Percentiles rank a stretch among this genome's conserved stretches.
phyloP scores from a whole-genome alignment of 2,329 filamentous ascomycete species.

The Fusarium pseudocircinatum region DNA sequence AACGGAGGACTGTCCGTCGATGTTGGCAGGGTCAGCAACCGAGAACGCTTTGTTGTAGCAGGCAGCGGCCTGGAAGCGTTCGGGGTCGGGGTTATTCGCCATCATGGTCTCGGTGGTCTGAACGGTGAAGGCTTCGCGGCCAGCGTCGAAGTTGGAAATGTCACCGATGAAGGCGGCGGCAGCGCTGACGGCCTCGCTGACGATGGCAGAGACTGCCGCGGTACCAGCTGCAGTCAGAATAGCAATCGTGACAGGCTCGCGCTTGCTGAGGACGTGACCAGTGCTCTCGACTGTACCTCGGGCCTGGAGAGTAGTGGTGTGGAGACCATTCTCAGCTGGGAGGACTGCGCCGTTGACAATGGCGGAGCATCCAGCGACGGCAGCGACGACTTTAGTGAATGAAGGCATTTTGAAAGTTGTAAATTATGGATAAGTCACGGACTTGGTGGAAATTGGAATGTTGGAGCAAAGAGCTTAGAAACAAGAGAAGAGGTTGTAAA shows the following conservation, averaged over 20 bases:
- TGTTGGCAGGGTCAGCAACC: constrained; percentile 6
- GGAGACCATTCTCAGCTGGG: background rate
- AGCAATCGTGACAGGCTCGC: background rate
- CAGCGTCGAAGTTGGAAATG: constrained; percentile 4
- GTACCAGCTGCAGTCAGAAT: constrained; percentile 8
- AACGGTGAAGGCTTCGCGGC: background rate
- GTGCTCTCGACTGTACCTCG: background rate
- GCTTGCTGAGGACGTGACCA: background rate
- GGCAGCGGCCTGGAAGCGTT: background rate
- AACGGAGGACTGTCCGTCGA: constrained; percentile 5
- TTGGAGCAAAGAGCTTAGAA: background rate
- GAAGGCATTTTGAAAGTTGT: background rate
- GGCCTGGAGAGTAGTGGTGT: background rate
- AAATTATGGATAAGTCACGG: background rate
- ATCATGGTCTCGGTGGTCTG: constrained; percentile 6
- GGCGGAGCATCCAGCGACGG: background rate
- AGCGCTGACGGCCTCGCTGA: background rate
- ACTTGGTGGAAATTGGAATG: background rate
- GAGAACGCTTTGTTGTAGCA: constrained; percentile 5
- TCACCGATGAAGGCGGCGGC: background rate
- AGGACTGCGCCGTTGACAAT: background rate
- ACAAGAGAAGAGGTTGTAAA: no score
- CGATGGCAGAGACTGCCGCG: background rate
- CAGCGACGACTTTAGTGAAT: background rate
- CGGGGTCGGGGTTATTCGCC: background rate